Evolutionary conservation across 2,329 filamentous ascomycete species (phyloP).

Genomic region (Pseudofabraea citricarpa): DNA sequence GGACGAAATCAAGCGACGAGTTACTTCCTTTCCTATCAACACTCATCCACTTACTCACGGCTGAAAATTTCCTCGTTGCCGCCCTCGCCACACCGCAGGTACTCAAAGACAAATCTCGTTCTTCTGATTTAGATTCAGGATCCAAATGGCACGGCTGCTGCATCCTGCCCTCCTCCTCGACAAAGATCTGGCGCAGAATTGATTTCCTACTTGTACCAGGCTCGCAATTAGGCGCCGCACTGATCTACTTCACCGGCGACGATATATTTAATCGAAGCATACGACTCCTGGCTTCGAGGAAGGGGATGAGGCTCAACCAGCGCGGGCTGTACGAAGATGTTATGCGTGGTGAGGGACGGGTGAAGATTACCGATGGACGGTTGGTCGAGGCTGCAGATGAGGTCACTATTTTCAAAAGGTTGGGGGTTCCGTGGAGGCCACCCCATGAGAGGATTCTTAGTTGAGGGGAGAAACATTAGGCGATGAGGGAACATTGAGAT

Average conservation of each 20-base stretch:
- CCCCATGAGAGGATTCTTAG: slow-evolving; percentile 73
- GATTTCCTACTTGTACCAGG: slow-evolving; percentile 82
- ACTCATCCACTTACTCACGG: slow-evolving; percentile 59
- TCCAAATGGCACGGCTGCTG: slow-evolving; percentile 90
- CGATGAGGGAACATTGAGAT: too few species aligned
- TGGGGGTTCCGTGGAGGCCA: slow-evolving; percentile 81
- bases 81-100: slow-evolving; percentile 56
- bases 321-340: slow-evolving; percentile 71
- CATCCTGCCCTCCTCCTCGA: slow-evolving; percentile 51
- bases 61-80: slow-evolving; percentile 61
- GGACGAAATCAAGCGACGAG: slow-evolving; percentile 46
- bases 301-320: slow-evolving; percentile 82
- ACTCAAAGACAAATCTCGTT: too few species aligned
- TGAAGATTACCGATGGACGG: slow-evolving; percentile 61
- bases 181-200: slow-evolving; percentile 68
- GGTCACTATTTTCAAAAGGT: slow-evolving; percentile 71
- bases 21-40: slow-evolving; percentile 57
- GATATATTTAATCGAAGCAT: slow-evolving; percentile 92
- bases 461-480: slow-evolving; percentile 6
- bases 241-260: slow-evolving; percentile 95
- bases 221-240: slow-evolving; percentile 72
- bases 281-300: slow-evolving; percentile 72
- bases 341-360: slow-evolving; percentile 50
- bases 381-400: slow-evolving; percentile 73
- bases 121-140: slow-evolving; percentile 39